phyloP scores from a whole-genome alignment of 306 rosid genomes.

The Lagenaria siceraria region DNA sequence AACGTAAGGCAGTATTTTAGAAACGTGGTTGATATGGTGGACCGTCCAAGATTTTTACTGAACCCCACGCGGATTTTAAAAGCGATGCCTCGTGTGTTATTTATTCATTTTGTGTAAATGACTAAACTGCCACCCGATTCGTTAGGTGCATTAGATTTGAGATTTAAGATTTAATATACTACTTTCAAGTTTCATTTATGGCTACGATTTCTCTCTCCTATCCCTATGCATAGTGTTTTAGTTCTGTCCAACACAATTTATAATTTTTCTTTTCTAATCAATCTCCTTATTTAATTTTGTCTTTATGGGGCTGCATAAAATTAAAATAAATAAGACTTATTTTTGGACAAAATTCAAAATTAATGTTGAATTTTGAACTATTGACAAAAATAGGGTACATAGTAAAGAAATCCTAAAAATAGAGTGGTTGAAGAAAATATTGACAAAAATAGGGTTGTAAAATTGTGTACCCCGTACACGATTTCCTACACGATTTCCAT shows the following conservation, averaged over 20 bases:
- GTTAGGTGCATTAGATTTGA: not conserved
- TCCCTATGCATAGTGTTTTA: not conserved
- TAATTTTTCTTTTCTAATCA: not conserved
- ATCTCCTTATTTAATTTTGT: not conserved
- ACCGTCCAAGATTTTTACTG: constrained; percentile 11
- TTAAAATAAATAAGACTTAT: too few species aligned
- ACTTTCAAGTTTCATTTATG: not conserved
- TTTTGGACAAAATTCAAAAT: too few species aligned
- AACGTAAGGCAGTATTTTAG: not conserved
- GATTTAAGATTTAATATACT: too few species aligned
- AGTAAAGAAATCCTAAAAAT: too few species aligned
- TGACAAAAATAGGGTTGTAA: too few species aligned
- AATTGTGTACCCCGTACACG: too few species aligned
- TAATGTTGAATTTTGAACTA: too few species aligned
- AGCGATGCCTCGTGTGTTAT: not conserved
- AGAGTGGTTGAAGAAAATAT: too few species aligned
- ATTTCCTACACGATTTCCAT: too few species aligned
- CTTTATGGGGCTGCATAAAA: not conserved
- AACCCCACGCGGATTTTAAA: not conserved
- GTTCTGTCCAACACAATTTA: not conserved
- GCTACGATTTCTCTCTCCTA: not conserved
- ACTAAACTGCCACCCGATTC: not conserved
- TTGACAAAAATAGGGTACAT: too few species aligned
- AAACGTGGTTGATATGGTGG: constrained; percentile 28
- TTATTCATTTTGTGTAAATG: not conserved